Conservation (phyloP, 106 monocot species). For the Allium fistulosum region DNA sequence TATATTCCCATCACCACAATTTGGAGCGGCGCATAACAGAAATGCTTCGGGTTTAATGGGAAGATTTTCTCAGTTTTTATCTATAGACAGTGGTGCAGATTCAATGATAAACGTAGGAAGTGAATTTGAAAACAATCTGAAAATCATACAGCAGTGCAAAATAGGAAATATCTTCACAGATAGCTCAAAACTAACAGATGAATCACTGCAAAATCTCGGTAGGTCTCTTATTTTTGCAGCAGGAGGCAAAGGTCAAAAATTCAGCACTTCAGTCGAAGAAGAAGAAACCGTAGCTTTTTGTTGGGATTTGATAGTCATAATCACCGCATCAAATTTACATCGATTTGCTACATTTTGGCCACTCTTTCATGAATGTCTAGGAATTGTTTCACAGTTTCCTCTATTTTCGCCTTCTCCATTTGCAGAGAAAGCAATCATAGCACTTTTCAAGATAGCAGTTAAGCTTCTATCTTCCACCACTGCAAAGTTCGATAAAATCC, state of each 20-base stretch:
- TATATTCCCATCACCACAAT: constrained; percentile 38
- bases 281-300: constrained; percentile 82
- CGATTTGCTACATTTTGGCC: constrained; percentile 68
- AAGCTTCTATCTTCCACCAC: constrained; percentile 25
- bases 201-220: constrained; percentile 53
- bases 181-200: constrained; percentile 50
- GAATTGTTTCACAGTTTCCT: constrained; percentile 47
- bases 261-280: constrained; percentile 79
- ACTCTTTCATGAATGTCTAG: constrained; percentile 59
- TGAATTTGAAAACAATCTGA: constrained; percentile 80
- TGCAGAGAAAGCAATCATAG: constrained; percentile 71
- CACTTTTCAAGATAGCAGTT: constrained; percentile 44
- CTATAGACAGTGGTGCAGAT: constrained; percentile 43
- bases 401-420: constrained; percentile 79
- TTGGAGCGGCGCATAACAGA: not conserved
- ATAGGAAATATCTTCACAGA: constrained; percentile 66
- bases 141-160: constrained; percentile 80
- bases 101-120: constrained; percentile 50
- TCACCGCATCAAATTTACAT: constrained; percentile 38
- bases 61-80: constrained; percentile 57
- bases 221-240: constrained; percentile 74
- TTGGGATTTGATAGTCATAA: constrained; percentile 66
- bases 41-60: constrained; percentile 40
- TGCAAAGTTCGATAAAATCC: constrained; percentile 17
- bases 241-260: constrained; percentile 82